Conservation (phyloP, 2,329 filamentous ascomycete genomes). For the Aspergillus fumigatus region DNA sequence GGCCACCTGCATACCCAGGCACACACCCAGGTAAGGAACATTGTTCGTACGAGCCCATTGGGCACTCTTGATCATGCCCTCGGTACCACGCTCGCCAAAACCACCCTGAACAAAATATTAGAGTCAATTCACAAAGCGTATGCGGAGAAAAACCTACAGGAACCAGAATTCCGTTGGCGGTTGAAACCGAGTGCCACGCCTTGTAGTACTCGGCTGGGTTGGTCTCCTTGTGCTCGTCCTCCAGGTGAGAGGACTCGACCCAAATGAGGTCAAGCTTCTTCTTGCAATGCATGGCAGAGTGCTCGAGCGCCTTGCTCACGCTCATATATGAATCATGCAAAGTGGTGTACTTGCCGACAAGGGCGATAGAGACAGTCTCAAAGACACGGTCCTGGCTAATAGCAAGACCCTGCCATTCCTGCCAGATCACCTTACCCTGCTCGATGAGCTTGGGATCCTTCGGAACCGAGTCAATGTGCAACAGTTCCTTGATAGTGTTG, state of each 20-base stretch:
- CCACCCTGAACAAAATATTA: constrained; percentile 48
- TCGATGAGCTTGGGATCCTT: constrained; percentile 52
- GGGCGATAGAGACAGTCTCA: constrained; percentile 70
- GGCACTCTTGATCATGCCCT: constrained; percentile 86
- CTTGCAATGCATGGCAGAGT: constrained; percentile 80
- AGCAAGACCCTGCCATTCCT: constrained; percentile 70
- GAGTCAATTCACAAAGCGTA: neutral
- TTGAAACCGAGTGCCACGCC: constrained; percentile 76
- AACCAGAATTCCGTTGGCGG: constrained; percentile 51
- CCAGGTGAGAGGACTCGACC: constrained; percentile 82
- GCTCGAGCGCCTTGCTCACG: constrained; percentile 82
- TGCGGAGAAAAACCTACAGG: constrained; percentile 35
- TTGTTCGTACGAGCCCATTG: constrained; percentile 80
- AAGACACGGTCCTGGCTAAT: constrained; percentile 61
- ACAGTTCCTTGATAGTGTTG: constrained; percentile 57
- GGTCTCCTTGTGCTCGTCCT: constrained; percentile 56
- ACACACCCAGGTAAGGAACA: constrained; percentile 81
- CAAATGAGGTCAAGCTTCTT: constrained; percentile 75
- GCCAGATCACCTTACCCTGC: constrained; percentile 68
- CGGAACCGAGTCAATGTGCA: constrained; percentile 59
- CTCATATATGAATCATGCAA: constrained; percentile 83
- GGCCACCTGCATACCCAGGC: constrained; percentile 87
- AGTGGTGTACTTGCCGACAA: constrained; percentile 89
- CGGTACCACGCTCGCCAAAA: constrained; percentile 75
- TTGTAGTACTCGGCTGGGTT: constrained; percentile 74